Conservation (phyloP, 441 rosid species). For the Monsonia emarginata region DNA sequence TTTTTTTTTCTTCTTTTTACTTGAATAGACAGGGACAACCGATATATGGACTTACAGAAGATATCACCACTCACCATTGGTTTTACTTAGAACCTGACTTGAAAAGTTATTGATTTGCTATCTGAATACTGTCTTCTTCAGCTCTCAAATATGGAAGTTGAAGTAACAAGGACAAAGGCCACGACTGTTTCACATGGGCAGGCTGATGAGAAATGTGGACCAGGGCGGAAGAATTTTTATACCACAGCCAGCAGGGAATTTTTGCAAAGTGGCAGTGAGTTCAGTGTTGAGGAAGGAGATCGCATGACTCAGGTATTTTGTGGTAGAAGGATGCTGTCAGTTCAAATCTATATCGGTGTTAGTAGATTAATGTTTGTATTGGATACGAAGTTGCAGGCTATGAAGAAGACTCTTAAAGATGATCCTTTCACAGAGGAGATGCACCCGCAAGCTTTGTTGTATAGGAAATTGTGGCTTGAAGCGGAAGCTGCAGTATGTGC, state of each 20-base stretch:
- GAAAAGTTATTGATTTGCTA: background rate
- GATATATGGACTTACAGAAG: background rate
- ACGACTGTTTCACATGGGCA: conserved; percentile 16
- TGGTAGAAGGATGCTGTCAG: background rate
- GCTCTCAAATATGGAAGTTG: conserved; percentile 19
- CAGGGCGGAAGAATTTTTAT: conserved; percentile 15
- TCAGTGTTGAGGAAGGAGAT: conserved; percentile 13
- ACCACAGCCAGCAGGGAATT: conserved; percentile 9
- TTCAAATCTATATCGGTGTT: background rate
- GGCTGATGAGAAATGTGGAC: background rate
- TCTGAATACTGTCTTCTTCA: conserved; percentile 12
- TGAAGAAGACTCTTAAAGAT: conserved; percentile 18
- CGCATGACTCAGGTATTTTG: conserved; percentile 17
- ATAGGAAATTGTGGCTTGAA: conserved; percentile 28
- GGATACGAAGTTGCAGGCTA: conserved; percentile 20
- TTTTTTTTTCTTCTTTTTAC: background rate
- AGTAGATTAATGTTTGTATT: background rate
- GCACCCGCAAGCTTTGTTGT: conserved; percentile 20
- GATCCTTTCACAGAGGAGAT: conserved; percentile 16
- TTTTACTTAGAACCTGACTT: background rate
- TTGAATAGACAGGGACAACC: no score
- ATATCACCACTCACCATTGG: background rate
- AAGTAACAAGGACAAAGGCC: conserved; percentile 16
- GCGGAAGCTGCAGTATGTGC: conserved; percentile 27
- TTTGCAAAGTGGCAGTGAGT: conserved; percentile 8